Base-by-base conservation (phyloP, 768 basidiomycete species). In the Leccinellum luteum region DNA sequence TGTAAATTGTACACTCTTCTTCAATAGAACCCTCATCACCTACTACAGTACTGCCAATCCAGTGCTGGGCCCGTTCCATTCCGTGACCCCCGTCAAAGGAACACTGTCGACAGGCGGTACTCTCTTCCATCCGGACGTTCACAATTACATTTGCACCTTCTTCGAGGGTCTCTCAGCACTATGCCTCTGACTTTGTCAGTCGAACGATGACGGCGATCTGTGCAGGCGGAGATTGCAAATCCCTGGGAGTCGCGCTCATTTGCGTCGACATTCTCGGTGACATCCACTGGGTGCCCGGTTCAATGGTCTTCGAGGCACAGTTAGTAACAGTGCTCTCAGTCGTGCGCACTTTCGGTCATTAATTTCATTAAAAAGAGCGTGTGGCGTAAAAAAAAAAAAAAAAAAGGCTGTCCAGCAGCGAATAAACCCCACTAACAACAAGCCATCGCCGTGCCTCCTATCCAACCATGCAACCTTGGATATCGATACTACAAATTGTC, bases 321-420 rank as follows among this genome's bases (percentile, higher is more conserved):
- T 48, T n/a, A n/a, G n/a, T n/a, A n/a, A 23, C 14, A 15, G 6
- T 8, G 7, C 21, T 14, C 23, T 45, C 44, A 45, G 3, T 25
- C 23, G 23, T 15, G 21, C 21, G 21, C 23, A 23, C 14, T 31
- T 43, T 30, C 35, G 10, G 14, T 57, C 50, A 47, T 31, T 7
- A 47, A 48, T 45, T 51, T 30, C 38, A 63, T 59, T 58, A 45
- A 63, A 50, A 62, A 21, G 51, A 63, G 48, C 12, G 56, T 62
- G 34, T 34, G 23, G 48, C 25, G 10, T 13, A 48, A 30, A 25
- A 28, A 6, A n/a, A n/a, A n/a, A n/a, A n/a, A n/a, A n/a, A n/a
- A n/a, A n/a, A n/a, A n/a, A n/a, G n/a, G 57, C 62, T 30, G 62
- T 41, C 62, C 62, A 61, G 62, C 62, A 63, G 63, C 58, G 21